Base-by-base conservation (phyloP, 257 asterid genomes). In the Ballota nigra region DNA sequence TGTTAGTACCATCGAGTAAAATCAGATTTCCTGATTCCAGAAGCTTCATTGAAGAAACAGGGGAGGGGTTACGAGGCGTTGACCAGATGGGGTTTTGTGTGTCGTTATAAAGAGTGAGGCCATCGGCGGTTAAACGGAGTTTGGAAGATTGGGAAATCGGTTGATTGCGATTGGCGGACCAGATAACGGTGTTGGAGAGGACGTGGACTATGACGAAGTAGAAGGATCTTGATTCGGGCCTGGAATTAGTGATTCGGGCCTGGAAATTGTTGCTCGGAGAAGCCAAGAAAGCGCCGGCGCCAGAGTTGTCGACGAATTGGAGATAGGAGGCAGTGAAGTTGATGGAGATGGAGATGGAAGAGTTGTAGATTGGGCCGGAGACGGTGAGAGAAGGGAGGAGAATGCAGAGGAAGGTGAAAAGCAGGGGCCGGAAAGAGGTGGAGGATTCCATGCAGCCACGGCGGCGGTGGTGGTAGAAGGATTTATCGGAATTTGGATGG, bases 1-100 rank as follows among this genome's bases (percentile, higher is more conserved):
- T 63, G 36, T 83, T 82, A 2, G 10, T 18, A 5, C 8, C 23
- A 45, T 84, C 88, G 5, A 90, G 83, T 79, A 92, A 19, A 20
- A 90, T 58, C 43, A 92, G 59, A 70, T 90, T 90, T n/a, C 98
- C 97, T 0, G 86, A 63, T 2, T 90, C 96, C 2, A 79, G 79
- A 6, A 92, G 84, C 24, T 61, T 86, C 71, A 92, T 15, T 13
- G 84, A 81, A 12, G 86, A 63, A 11, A 76, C 76, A 0, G 80
- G 26, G 3, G 80, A 68, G 10, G 26, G 72, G 3, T 63, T 69
- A 0, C 8, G 66, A 5, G 86, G 85, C 29, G 96, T 81, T 47
- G 95, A 88, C 97, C 98, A 92, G 28, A 83, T 41, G 40, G 75
- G 75, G 1, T 55, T 53, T 3, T 63, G 65, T 5, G 80, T 8